phyloP scores from a whole-genome alignment of 2,329 filamentous ascomycete genomes.

The Alternaria triticina region DNA sequence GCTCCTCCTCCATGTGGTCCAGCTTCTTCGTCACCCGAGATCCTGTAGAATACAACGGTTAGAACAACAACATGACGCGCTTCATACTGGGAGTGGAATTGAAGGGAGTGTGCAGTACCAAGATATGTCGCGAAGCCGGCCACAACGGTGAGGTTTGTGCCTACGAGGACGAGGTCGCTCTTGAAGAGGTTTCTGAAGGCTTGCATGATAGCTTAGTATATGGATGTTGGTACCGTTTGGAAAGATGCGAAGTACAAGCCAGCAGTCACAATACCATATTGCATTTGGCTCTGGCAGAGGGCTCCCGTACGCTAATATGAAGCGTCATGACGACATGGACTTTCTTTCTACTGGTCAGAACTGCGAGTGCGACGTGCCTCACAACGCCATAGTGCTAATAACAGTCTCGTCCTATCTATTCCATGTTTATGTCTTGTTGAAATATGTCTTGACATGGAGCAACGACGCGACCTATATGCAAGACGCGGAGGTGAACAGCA shows the following conservation, averaged over 20 bases:
- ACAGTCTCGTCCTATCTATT: background rate
- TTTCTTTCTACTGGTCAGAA: background rate
- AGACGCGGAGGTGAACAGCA: constrained; percentile 8
- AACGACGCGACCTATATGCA: background rate
- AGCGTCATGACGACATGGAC: constrained; percentile 1
- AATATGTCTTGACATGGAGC: background rate
- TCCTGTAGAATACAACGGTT: background rate
- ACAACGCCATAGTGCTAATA: background rate
- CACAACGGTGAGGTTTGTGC: constrained; percentile 14
- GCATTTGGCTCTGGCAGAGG: background rate
- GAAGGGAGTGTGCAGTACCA: background rate
- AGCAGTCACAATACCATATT: background rate
- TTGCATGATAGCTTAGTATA: background rate
- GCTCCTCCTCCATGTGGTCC: constrained; percentile 53
- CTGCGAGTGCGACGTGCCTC: background rate
- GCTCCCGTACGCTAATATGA: background rate
- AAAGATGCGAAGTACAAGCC: background rate
- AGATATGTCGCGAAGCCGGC: constrained; percentile 10
- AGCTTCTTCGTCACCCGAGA: constrained; percentile 23
- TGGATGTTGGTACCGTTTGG: background rate
- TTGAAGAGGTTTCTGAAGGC: constrained; percentile 17
- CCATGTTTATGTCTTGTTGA: background rate
- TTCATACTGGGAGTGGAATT: background rate
- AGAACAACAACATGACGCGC: background rate
- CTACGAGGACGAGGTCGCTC: constrained; percentile 12